phyloP scores from a whole-genome alignment of 2,329 filamentous ascomycete genomes.

The Fusarium robinianum region DNA sequence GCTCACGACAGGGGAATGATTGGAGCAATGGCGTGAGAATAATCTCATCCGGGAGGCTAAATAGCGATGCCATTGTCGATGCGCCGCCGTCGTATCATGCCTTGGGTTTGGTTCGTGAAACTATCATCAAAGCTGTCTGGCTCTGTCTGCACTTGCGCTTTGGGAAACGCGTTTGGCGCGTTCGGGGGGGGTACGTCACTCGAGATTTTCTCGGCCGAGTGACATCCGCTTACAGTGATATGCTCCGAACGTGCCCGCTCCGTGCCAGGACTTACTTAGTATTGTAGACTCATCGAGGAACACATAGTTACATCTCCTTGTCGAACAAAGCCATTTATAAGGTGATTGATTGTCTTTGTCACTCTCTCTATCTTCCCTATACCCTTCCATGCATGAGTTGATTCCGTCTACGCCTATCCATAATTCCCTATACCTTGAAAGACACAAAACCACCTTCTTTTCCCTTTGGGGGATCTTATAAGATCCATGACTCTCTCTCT shows the following conservation, averaged over 20 bases:
- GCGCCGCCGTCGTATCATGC: not conserved
- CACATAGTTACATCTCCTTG: too few relatives aligned
- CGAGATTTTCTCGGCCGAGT: slow-evolving; percentile 32
- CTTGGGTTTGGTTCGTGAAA: too few relatives aligned
- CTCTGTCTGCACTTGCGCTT: slow-evolving; percentile 1
- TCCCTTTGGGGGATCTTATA: too few relatives aligned
- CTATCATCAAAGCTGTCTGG: slow-evolving; percentile 9
- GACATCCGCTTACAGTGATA: too few relatives aligned
- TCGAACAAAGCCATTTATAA: too few relatives aligned
- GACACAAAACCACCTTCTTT: slow-evolving; percentile 2
- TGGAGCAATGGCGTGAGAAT: slow-evolving; percentile 51
- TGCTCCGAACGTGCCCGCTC: too few relatives aligned
- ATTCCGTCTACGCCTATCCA: too few relatives aligned
- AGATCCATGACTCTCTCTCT: too few relatives aligned
- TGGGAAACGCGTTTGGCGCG: slow-evolving; percentile 40
- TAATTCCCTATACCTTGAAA: slow-evolving; percentile 15
- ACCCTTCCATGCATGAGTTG: slow-evolving; percentile 4
- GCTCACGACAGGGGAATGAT: slow-evolving; percentile 60
- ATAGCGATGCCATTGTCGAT: slow-evolving; percentile 46
- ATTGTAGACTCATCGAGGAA: too few relatives aligned
- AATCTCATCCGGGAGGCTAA: slow-evolving; percentile 58
- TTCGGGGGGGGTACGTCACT: slow-evolving; percentile 34
- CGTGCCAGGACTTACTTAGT: too few relatives aligned
- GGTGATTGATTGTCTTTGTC: too few relatives aligned
- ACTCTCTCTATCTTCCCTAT: not conserved